Conservation (phyloP, 345 rosid species). For the Camelina neglecta region DNA sequence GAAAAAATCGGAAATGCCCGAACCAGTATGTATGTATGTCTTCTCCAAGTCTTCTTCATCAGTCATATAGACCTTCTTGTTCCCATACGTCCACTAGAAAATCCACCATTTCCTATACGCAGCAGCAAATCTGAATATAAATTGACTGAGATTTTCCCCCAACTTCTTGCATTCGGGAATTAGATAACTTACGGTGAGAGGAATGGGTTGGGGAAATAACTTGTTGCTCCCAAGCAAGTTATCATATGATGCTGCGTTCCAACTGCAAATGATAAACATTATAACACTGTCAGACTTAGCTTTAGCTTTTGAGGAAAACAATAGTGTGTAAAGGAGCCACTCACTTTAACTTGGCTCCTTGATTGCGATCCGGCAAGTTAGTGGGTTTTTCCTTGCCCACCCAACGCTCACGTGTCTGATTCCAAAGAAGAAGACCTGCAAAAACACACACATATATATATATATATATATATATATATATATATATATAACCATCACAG, state of each 20-base stretch:
- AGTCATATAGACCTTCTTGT: slow-evolving; percentile 88
- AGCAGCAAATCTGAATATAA: background rate
- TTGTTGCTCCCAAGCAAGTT: slow-evolving; percentile 84
- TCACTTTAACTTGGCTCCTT: slow-evolving; percentile 71
- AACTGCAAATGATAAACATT: slow-evolving; percentile 56
- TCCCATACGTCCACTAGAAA: slow-evolving; percentile 93
- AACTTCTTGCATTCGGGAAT: background rate
- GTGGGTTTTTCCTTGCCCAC: slow-evolving; percentile 57
- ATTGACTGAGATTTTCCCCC: background rate
- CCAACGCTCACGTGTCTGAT: slow-evolving; percentile 83
- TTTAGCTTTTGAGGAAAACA: slow-evolving; percentile 12
- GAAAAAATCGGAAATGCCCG: slow-evolving; percentile 32
- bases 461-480: no score
- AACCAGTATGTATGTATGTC: slow-evolving; percentile 21
- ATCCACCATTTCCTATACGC: slow-evolving; percentile 87
- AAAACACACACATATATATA: slow-evolving; percentile 1
- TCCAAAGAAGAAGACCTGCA: slow-evolving; percentile 85
- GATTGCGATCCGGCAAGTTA: slow-evolving; percentile 41
- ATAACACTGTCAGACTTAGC: background rate
- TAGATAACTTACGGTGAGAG: slow-evolving; percentile 65
- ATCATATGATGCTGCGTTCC: slow-evolving; percentile 71
- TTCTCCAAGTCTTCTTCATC: slow-evolving; percentile 40
- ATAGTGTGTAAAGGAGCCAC: slow-evolving; percentile 35
- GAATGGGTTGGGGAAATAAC: slow-evolving; percentile 76
- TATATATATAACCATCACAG: slow-evolving; percentile 6